Base-by-base conservation (phyloP, 2,329 filamentous ascomycete genomes). In the Coleophoma eucalyptorum region DNA sequence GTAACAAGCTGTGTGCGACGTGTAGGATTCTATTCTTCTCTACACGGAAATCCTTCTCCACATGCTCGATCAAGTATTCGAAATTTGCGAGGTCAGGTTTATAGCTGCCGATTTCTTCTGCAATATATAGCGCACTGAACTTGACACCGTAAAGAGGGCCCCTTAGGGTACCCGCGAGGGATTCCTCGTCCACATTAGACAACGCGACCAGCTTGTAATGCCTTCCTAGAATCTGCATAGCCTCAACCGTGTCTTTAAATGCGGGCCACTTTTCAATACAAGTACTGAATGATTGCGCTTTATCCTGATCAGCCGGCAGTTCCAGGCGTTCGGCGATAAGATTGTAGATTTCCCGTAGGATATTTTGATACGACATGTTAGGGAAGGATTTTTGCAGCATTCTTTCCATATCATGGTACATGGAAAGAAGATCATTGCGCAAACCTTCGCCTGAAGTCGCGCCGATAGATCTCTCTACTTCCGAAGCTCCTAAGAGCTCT, bases 41-140 rank as follows among this genome's bases (percentile, higher is more conserved):
- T 0, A 86, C 63, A 0, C 78, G 80, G 56, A 86, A 80, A 20
- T 75, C 72, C 1, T 67, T 60, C 60, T 77, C 53, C 2, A 80
- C 76, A 41, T 77, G 69, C 15, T 68, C 63, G 4, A 89, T 61
- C 74, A 90, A 74, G 61, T 83, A 81, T 49, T 81, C 74, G 52
- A 90, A 90, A 55, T 89, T 89, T 43, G 69, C 68, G 37, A 72
- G 60, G 56, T 82, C 74, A 0, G 87, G 87, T 68, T 90, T 90
- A 63, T 89, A 90, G 16, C 73, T 77, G 0, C 86, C 85, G 16
- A 90, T 78, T 31, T 87, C 81, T 63, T 89, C 72, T 0, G 86
- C 87, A 0, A 84, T 89, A 59, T 86, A 76, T 33, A 87, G 67
- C 2, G 78, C 72, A 58, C 86, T 82, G 61, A 89, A 75, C 1